These are phyloP conservation scores for Trichomonas gallinae DNA, from an alignment of 208 protist species.

Conservation along the genomic window DNA sequence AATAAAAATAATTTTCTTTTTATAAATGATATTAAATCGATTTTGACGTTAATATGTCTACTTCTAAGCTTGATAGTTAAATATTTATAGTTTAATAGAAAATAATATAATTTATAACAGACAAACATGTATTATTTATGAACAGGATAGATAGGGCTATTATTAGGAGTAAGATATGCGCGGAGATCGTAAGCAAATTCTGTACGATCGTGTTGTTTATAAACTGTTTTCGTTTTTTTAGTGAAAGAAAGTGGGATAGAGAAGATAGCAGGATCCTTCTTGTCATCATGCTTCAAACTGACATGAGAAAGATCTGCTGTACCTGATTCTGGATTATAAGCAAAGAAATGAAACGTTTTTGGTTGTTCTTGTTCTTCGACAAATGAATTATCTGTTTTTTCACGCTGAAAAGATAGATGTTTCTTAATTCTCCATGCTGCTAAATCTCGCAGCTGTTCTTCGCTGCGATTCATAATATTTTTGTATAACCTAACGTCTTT, in stretches of 20 bases:
- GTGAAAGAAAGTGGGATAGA: slow-evolving; percentile 1
- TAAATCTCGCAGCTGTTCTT: not conserved
- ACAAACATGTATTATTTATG: not conserved
- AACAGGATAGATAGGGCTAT: not conserved
- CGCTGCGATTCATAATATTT: not conserved
- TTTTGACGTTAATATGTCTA: no score
- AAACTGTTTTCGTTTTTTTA: not conserved
- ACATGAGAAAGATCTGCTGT: not conserved
- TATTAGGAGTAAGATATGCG: not conserved
- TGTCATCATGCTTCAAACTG: not conserved
- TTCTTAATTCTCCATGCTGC: not conserved
- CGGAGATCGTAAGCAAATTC: not conserved
- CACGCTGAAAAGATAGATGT: not conserved
- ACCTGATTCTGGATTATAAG: not conserved
- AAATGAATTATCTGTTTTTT: not conserved
- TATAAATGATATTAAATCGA: no score
- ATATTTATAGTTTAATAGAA: no score
- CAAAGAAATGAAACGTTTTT: slow-evolving; percentile 5
- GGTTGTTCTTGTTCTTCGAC: not conserved
- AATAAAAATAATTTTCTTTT: not conserved
- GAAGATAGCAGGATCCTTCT: not conserved
- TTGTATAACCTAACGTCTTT: not conserved
- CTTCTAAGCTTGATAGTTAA: no score
- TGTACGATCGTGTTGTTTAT: not conserved
- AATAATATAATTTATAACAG: no score